Conservation (phyloP, 2,329 filamentous ascomycete species). For the Apiospora hydei region DNA sequence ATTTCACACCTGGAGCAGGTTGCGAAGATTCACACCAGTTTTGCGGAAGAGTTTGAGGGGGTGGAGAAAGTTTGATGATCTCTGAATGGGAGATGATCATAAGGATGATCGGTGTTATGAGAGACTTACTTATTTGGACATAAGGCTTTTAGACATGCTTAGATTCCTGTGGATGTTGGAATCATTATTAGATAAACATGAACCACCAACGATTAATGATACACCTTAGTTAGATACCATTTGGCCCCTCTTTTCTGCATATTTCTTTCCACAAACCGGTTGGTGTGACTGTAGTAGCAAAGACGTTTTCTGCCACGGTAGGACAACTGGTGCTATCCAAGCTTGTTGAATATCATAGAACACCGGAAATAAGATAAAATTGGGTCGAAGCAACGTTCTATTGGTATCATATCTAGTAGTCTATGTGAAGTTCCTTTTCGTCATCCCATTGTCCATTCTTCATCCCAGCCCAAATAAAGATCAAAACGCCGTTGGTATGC, state of each 20-base stretch:
- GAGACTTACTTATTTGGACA: neutral
- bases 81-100: neutral
- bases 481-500: neutral
- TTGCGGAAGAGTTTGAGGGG: conserved; percentile 27
- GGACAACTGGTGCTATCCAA: neutral
- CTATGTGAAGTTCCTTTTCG: conserved; percentile 5
- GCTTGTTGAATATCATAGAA: neutral
- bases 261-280: neutral
- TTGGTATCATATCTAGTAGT: conserved; percentile 20
- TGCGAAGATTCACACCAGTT: conserved; percentile 40
- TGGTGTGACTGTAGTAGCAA: too few species aligned
- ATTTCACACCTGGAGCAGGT: conserved; percentile 39
- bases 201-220: neutral
- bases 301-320: too few species aligned
- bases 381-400: conserved; percentile 11
- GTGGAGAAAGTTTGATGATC: neutral
- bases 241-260: neutral
- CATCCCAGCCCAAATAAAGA: neutral
- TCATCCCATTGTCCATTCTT: neutral
- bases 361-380: neutral
- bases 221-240: neutral
- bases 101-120: too few species aligned
- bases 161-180: neutral
- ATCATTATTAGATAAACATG: neutral
- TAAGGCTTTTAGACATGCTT: neutral